Evolutionary conservation across 345 rosid species (phyloP), one percentile per base, ranked within the genome.

Genomic region (Orychophragmus violaceus): DNA sequence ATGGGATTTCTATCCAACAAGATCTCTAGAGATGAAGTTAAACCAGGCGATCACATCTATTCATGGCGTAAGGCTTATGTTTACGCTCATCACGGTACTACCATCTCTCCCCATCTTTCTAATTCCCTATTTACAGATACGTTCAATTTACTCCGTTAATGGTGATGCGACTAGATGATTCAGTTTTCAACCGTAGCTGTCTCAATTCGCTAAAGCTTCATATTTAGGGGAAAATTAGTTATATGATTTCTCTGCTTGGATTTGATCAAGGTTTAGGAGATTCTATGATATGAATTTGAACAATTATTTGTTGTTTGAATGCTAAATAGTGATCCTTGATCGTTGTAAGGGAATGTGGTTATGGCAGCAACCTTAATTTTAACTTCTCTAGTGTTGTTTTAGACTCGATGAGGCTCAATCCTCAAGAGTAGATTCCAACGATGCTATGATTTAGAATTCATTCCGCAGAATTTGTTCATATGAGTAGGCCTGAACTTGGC

Each of bases 11-110:
- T 88, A 1, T 88, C 93, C 1, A 79, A 90, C 64, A 78, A 72
- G 70, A 79, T 88, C 69, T 50, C 51, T 22, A 81, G 79, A 37
- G 87, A 85, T 10, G 77, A 80, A 41, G 68, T 88, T 12, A 85
- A 82, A 57, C 64, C 89, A 5, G 94, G 94, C 11, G 94, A 88
- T 81, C 97, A 91, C 70, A 85, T 91, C 63, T 91, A 88, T 71
- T 85, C 97, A 8, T 91, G 96, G 94, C 82, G 96, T 61, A 74
- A 65, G 19, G 87, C 84, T 55, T 91, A 86, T 80, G 24, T 82
- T 22, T 91, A 91, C 64, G 82, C 90, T 24, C 97, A 90, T 68
- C 97, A 90, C 76, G 95, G 95, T 86, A 56, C 45, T 5, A 28
- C 64, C 53, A 37, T 53, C 24, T 52, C 74, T 64, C 70, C 66